phyloP scores from a whole-genome alignment of 306 rosid genomes.

The Luffa acutangula region DNA sequence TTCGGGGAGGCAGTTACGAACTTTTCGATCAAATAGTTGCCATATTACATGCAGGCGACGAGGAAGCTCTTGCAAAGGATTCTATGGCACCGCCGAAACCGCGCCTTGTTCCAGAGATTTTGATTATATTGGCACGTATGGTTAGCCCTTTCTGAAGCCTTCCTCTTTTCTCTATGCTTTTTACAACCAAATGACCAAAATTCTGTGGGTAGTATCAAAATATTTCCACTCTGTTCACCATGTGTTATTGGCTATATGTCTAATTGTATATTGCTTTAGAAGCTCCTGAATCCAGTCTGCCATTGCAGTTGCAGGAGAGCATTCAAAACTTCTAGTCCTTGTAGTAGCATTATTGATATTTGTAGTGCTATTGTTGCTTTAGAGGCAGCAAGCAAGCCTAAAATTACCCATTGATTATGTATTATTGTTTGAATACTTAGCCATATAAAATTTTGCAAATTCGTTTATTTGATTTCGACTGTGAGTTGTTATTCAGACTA shows the following conservation, averaged over 20 bases:
- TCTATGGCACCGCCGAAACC: constrained; percentile 56
- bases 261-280: neutral
- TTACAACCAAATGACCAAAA: neutral
- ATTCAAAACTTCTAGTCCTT: neutral
- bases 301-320: neutral
- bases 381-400: neutral
- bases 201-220: neutral
- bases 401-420: neutral
- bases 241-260: neutral
- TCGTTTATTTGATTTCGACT: neutral
- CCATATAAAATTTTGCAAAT: neutral
- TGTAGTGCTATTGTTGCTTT: neutral
- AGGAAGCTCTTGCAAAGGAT: constrained; percentile 59
- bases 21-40: constrained; percentile 59
- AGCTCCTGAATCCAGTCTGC: neutral
- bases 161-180: neutral
- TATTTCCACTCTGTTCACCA: neutral
- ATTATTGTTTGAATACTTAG: neutral
- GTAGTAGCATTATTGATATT: neutral
- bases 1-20: constrained; percentile 82
- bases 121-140: constrained; percentile 50
- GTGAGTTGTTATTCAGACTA: neutral
- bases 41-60: constrained; percentile 53
- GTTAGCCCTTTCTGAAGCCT: constrained; percentile 63
- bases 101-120: constrained; percentile 75